These are phyloP conservation scores for Trichothecium sympodiale DNA, from an alignment of 2,329 filamentous ascomycete genomes.

Conservation along the genomic window DNA sequence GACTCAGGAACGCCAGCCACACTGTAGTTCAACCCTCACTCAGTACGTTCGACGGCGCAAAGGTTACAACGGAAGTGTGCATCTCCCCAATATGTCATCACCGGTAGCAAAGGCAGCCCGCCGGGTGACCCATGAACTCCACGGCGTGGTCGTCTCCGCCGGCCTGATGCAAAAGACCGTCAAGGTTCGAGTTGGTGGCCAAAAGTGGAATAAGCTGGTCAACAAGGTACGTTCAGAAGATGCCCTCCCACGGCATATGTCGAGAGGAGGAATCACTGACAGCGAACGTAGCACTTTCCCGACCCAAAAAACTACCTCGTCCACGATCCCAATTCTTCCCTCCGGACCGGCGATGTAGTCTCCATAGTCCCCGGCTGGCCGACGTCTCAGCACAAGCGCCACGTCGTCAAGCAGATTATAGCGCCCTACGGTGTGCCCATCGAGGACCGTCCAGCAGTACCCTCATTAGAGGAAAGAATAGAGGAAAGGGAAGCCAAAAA, in stretches of 20 bases:
- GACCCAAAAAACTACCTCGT: conserved; percentile 56
- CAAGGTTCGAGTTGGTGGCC: conserved; percentile 61
- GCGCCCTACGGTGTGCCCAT: conserved; percentile 55
- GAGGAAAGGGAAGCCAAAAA: conserved; percentile 42
- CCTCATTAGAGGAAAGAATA: conserved; percentile 51
- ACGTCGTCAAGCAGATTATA: conserved; percentile 66
- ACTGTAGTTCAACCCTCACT: neutral
- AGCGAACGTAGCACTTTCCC: conserved; percentile 49
- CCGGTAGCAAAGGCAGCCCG: conserved; percentile 29
- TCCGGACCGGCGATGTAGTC: conserved; percentile 65
- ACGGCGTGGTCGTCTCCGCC: conserved; percentile 65
- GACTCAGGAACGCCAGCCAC: neutral
- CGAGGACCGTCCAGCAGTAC: conserved; percentile 53
- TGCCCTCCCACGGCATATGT: too few relatives aligned
- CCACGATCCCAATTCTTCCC: conserved; percentile 65
- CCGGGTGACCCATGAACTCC: conserved; percentile 37
- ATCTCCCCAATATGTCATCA: conserved; percentile 23
- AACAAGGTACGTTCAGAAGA: conserved; percentile 51
- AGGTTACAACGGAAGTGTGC: too few relatives aligned
- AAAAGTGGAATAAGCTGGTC: conserved; percentile 61
- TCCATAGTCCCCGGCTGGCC: conserved; percentile 57
- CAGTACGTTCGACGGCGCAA: too few relatives aligned
- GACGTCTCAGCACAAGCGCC: conserved; percentile 54
- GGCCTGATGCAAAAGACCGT: conserved; percentile 71
- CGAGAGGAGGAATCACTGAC: neutral